These are phyloP conservation scores for Ambrosia trifida DNA, from an alignment of 129 eudicot genomes.

Conservation along the genomic window DNA sequence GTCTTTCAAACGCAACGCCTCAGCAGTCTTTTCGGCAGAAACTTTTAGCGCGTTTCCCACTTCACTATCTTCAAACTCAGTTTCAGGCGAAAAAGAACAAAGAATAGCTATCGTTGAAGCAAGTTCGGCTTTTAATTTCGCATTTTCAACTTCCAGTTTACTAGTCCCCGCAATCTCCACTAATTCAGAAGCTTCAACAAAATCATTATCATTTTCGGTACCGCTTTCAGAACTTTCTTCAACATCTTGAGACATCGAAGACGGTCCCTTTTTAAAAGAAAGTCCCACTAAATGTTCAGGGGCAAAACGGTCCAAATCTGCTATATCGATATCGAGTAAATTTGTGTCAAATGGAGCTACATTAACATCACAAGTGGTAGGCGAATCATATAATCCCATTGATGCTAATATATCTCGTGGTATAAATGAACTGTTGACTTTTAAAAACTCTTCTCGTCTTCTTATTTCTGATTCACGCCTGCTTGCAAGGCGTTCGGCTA, in stretches of 20 bases:
- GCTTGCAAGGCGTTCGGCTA: constrained; percentile 88
- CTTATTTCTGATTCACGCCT: constrained; percentile 79
- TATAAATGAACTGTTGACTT: constrained; percentile 63
- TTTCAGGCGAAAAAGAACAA: constrained; percentile 62
- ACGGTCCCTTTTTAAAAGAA: constrained; percentile 54
- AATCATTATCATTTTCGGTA: constrained; percentile 45
- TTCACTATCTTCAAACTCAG: constrained; percentile 68
- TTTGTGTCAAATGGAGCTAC: constrained; percentile 78
- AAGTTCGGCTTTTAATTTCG: constrained; percentile 85
- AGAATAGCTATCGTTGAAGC: constrained; percentile 86
- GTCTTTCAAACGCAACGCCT: constrained; percentile 80
- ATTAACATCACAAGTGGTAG: constrained; percentile 84
- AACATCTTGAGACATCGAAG: constrained; percentile 48
- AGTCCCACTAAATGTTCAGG: constrained; percentile 77
- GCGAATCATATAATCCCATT: constrained; percentile 92
- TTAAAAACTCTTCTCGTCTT: constrained; percentile 82
- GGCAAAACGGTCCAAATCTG: constrained; percentile 88
- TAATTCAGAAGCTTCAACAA: constrained; percentile 63
- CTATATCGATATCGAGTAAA: constrained; percentile 78
- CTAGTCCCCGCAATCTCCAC: constrained; percentile 93
- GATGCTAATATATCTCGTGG: constrained; percentile 83
- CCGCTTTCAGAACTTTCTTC: constrained; percentile 48
- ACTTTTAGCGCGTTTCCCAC: constrained; percentile 53
- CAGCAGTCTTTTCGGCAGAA: constrained; percentile 82
- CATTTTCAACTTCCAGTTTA: constrained; percentile 92